These are phyloP conservation scores for Pythium guiyangense DNA, from an alignment of 352 stramenopile genomes.

Conservation along the genomic window DNA sequence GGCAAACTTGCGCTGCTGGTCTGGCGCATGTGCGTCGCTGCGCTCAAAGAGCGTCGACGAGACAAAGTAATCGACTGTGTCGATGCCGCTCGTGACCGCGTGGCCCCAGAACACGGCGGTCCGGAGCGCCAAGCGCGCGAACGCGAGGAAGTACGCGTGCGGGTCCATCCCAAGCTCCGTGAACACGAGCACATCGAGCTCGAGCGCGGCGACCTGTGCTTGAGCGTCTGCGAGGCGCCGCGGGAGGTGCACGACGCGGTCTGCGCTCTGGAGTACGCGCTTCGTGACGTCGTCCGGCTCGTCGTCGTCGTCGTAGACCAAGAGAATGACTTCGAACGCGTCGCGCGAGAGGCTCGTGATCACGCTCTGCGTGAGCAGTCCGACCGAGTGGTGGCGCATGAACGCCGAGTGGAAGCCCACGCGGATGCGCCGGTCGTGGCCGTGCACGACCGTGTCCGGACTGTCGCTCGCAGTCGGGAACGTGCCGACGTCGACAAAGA, in stretches of 20 bases:
- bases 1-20: conserved; percentile 22
- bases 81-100: conserved; percentile 47
- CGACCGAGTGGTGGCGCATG: too few relatives aligned
- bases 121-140: conserved; percentile 35
- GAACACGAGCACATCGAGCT: conserved; percentile 63
- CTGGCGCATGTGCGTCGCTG: too few relatives aligned
- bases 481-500: conserved; percentile 35
- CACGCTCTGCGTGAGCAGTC: too few relatives aligned
- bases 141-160: conserved; percentile 54
- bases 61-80: conserved; percentile 58
- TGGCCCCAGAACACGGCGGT: conserved; percentile 58
- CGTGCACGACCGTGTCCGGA: background rate
- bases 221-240: conserved; percentile 22
- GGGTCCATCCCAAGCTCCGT: conserved; percentile 59
- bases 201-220: conserved; percentile 21
- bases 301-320: too few relatives aligned
- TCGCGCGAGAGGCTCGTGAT: too few relatives aligned
- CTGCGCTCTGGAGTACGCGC: conserved; percentile 3
- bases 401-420: conserved; percentile 53
- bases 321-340: too few relatives aligned
- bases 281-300: conserved; percentile 19
- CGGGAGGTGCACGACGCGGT: conserved; percentile 12
- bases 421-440: conserved; percentile 8
- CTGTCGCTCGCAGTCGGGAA: too few relatives aligned
- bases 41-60: conserved; percentile 43